These are phyloP conservation scores for Microascus cirrosus DNA, from an alignment of 2,329 filamentous ascomycete species.

Conservation along the genomic window DNA sequence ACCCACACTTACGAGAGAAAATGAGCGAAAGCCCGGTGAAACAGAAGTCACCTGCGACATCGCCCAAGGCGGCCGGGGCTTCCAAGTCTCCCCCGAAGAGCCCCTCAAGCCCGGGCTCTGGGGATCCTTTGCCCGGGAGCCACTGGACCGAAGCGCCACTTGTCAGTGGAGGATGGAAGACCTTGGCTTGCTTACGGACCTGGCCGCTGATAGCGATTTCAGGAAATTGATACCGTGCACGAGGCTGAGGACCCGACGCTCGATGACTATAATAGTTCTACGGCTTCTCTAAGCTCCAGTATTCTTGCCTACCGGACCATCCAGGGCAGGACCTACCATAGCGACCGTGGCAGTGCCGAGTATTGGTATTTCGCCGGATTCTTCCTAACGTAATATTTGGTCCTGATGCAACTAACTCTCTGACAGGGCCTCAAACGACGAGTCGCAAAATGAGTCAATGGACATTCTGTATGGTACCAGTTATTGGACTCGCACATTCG, in stretches of 20 bases:
- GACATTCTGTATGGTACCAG: conserved; percentile 11
- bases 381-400: too few relatives aligned
- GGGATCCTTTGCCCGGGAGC: not conserved
- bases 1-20: too few relatives aligned
- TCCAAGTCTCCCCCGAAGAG: not conserved
- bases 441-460: conserved; percentile 7
- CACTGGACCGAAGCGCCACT: not conserved
- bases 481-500: not conserved
- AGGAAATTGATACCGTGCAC: too few relatives aligned
- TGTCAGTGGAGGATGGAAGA: not conserved
- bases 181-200: too few relatives aligned
- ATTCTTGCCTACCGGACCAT: conserved; percentile 18
- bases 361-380: conserved; percentile 17
- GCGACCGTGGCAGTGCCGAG: conserved; percentile 13
- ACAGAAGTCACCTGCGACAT: not conserved
- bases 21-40: not conserved
- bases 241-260: not conserved
- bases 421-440: conserved; percentile 7
- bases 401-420: not conserved
- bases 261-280: conserved; percentile 8
- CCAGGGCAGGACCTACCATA: conserved; percentile 19
- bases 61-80: not conserved
- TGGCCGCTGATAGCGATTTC: not conserved
- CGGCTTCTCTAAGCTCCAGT: conserved; percentile 17
- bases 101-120: not conserved